phyloP scores from a whole-genome alignment of 2,329 filamentous ascomycete species.

The Sporothrix dimorphospora region DNA sequence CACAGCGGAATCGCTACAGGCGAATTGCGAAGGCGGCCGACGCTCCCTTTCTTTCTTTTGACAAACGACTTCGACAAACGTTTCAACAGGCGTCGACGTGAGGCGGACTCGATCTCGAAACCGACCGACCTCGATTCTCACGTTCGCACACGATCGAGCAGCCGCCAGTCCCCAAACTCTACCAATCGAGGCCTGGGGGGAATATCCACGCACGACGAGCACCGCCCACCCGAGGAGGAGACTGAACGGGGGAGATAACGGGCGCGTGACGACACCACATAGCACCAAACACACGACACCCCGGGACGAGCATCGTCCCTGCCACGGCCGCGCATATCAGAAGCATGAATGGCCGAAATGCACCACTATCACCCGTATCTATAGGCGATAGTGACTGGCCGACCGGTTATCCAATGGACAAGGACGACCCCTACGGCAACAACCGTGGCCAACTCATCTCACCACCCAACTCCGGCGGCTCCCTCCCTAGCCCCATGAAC shows the following conservation, averaged over 20 bases:
- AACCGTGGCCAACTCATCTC: slow-evolving; percentile 65
- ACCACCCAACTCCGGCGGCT: slow-evolving; percentile 69
- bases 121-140: background rate
- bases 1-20: background rate
- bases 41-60: background rate
- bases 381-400: slow-evolving; percentile 84
- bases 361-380: slow-evolving; percentile 80
- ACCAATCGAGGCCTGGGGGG: background rate
- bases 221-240: background rate
- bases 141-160: background rate
- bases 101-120: background rate
- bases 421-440: slow-evolving; percentile 56
- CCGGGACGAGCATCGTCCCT: background rate
- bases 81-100: background rate
- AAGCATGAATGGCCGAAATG: slow-evolving; percentile 73
- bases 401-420: slow-evolving; percentile 59
- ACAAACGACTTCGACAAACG: background rate
- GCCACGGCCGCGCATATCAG: slow-evolving; percentile 23
- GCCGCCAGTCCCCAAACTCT: no score
- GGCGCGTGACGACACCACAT: background rate
- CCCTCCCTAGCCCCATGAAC: slow-evolving; percentile 62
- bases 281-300: background rate
- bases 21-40: background rate
- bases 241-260: background rate
- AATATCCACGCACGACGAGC: background rate